phyloP scores from a whole-genome alignment of 306 rosid genomes.

The Corylus heterophylla region DNA sequence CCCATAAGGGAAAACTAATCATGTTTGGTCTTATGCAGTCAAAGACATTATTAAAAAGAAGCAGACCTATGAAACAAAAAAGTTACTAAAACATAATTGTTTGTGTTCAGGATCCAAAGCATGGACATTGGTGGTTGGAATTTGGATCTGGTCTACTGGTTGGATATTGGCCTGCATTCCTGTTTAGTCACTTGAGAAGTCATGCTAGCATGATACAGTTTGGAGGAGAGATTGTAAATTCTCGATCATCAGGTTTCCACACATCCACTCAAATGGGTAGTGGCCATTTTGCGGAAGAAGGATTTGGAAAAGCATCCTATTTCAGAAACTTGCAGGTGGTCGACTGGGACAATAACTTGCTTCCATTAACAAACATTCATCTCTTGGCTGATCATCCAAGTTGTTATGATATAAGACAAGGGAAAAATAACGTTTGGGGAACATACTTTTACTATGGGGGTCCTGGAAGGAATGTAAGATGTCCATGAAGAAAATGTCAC shows the following conservation, averaged over 20 bases:
- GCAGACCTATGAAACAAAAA: not conserved
- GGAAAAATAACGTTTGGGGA: slow-evolving; percentile 85
- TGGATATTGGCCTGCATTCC: slow-evolving; percentile 91
- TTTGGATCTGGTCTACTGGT: slow-evolving; percentile 81
- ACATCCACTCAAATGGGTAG: slow-evolving; percentile 98
- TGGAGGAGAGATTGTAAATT: slow-evolving; percentile 93
- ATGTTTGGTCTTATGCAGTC: not conserved
- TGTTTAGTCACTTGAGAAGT: slow-evolving; percentile 87
- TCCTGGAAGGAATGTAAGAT: slow-evolving; percentile 92
- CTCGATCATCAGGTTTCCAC: slow-evolving; percentile 82
- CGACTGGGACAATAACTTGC: slow-evolving; percentile 95
- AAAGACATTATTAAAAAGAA: slow-evolving; percentile 22
- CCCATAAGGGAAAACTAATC: slow-evolving; percentile 31
- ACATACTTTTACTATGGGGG: slow-evolving; percentile 98
- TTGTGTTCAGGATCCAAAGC: slow-evolving; percentile 78
- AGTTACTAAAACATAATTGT: slow-evolving; percentile 2
- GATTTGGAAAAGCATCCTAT: slow-evolving; percentile 89
- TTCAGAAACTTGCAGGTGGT: slow-evolving; percentile 89
- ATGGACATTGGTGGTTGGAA: slow-evolving; percentile 98
- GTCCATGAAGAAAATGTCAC: slow-evolving; percentile 56
- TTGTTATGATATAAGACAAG: slow-evolving; percentile 88
- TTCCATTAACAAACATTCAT: slow-evolving; percentile 76
- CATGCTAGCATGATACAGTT: slow-evolving; percentile 96
- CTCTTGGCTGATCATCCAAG: slow-evolving; percentile 77
- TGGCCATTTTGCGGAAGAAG: slow-evolving; percentile 95